Base-by-base conservation (phyloP, 352 stramenopile genomes). In the Globisporangium yorkense region DNA sequence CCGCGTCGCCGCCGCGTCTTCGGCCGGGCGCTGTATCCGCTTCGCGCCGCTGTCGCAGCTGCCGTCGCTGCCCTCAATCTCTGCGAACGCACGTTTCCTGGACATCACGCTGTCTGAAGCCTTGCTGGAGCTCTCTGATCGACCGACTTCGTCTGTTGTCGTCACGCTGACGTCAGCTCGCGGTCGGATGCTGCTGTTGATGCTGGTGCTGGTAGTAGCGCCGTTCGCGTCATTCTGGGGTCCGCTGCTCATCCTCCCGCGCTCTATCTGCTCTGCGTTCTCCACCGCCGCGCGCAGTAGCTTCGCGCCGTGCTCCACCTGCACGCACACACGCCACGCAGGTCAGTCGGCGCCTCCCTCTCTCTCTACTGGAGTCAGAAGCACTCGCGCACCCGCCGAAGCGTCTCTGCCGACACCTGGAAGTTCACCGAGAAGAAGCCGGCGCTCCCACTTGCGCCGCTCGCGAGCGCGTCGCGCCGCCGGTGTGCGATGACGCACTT, bases 401-500 rank as follows among this genome's bases (percentile, higher is more conserved):
- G 48, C 9, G 73, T 84, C 3, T 83, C 75, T 6, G 66, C 78
- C 5, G 77, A 80, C 18, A 90, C 64, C 46, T 72, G 70, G 49
- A 90, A 88, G 21, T 57, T 68, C 64, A 90, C 74, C 7, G 52
- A 59, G 52, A 69, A 82, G 7, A 57, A 54, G 7, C 31, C 7
- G 52, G 20, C 59, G 12, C 46, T 49, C 9, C 31, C 15, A 37
- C 44, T 48, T 15, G 20, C 27, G 15, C 44, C 20, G 52, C 43
- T 52, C 33, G 18, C 46, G 48, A 33, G 6, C 51, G 15, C 50
- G 27, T 48, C 40, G 6, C 50, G 54, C 31, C 75, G 65, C 16
- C 64, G 70, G 57, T 86, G 70, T 20, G 63, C 63, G 31, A 90
- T 87, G 13, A 64, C 75, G 58, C 75, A 87, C 24, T 80, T 74